phyloP scores from a whole-genome alignment of 306 rosid species.

The Gillenia trifoliata region DNA sequence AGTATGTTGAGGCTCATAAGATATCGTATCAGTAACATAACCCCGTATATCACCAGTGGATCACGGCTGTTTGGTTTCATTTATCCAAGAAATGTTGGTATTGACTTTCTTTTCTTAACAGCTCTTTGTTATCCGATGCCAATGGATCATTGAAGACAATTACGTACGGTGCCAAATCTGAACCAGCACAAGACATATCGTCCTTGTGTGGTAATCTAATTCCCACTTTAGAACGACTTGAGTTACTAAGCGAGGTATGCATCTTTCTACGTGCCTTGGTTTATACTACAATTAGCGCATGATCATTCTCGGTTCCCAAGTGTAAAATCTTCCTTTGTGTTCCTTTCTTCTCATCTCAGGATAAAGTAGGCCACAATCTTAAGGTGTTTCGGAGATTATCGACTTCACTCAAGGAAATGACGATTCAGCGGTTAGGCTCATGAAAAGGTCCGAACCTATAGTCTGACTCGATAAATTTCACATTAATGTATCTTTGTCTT shows the following conservation, averaged over 20 bases:
- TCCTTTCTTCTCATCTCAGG: constrained; percentile 40
- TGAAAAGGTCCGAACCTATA: constrained; percentile 21
- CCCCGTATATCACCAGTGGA: background rate
- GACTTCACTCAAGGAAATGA: constrained; percentile 73
- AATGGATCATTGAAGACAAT: constrained; percentile 37
- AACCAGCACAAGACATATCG: constrained; percentile 45
- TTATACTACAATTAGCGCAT: background rate
- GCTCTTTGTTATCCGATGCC: constrained; percentile 42
- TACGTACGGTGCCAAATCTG: constrained; percentile 44
- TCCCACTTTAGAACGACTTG: constrained; percentile 80
- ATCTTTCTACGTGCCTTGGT: background rate
- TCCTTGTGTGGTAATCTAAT: constrained; percentile 56
- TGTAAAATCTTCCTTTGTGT: background rate
- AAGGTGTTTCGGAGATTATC: constrained; percentile 77
- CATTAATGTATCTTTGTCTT: background rate
- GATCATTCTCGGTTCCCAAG: background rate
- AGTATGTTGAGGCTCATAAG: background rate
- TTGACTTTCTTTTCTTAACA: constrained; percentile 27
- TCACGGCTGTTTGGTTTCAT: background rate
- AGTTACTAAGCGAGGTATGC: constrained; percentile 72
- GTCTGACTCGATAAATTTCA: background rate
- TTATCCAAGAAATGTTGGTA: background rate
- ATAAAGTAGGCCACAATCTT: constrained; percentile 73
- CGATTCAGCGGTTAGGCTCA: constrained; percentile 47
- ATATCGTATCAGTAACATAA: background rate